Evolutionary conservation across 2,329 filamentous ascomycete species (phyloP).

Genomic region (Elsinoe australis): DNA sequence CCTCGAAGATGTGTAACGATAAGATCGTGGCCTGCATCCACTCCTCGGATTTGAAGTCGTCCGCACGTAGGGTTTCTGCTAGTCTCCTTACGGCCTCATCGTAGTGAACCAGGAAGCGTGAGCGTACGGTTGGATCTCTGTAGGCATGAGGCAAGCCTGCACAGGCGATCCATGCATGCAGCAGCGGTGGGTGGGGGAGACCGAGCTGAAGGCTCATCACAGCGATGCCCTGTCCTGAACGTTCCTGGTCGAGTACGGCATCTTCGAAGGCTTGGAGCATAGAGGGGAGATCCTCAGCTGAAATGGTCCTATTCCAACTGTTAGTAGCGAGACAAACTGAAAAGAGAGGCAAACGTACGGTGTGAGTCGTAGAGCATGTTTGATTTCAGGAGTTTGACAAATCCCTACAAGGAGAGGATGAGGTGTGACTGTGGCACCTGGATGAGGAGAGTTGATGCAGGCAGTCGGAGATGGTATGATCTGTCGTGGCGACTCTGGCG

Average conservation of each 20-base stretch:
- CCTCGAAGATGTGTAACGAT: constrained; percentile 22
- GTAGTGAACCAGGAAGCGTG: constrained; percentile 21
- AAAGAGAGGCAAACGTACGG: constrained; percentile 13
- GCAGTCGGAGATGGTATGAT: neutral
- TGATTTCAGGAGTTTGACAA: constrained; percentile 9
- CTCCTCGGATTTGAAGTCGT: constrained; percentile 13
- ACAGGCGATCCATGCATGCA: constrained; percentile 22
- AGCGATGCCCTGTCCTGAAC: constrained; percentile 18
- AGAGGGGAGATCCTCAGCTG: constrained; percentile 1
- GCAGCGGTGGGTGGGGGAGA: constrained; percentile 17
- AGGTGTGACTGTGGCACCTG: neutral
- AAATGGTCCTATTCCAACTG: too few relatives aligned
- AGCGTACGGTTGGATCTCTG: constrained; percentile 12
- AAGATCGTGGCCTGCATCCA: constrained; percentile 21
- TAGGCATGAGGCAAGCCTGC: constrained; percentile 18
- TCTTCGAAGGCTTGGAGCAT: constrained; percentile 20
- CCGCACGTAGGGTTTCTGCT: neutral
- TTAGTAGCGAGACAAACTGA: neutral
- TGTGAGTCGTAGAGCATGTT: constrained; percentile 13
- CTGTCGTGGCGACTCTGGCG: neutral
- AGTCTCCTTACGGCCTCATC: constrained; percentile 19
- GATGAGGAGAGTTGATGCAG: neutral
- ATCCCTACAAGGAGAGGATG: constrained; percentile 8
- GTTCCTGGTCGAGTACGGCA: constrained; percentile 18
- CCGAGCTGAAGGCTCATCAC: constrained; percentile 19